Percentiles rank a stretch among this genome's conserved stretches.
Conservation (phyloP, 768 basidiomycete species). For the Leccinum ochraceum region DNA sequence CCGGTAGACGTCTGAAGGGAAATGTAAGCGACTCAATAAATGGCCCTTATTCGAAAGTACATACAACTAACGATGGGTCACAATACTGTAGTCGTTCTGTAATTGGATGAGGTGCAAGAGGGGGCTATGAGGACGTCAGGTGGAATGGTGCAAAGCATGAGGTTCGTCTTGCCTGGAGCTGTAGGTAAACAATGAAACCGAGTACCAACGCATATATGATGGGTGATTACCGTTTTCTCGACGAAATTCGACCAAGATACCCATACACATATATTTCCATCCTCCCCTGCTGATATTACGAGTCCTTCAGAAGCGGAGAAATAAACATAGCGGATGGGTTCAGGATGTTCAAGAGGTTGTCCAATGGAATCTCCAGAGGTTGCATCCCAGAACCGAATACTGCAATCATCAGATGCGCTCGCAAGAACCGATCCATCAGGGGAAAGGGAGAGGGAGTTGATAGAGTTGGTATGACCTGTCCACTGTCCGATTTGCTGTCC, state of each 20-base stretch:
- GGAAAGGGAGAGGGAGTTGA: not conserved
- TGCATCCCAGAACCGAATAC: not conserved
- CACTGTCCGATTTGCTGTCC: not conserved
- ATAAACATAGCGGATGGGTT: fast-evolving
- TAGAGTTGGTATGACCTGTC: not conserved
- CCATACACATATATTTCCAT: not conserved
- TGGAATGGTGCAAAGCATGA: too few relatives aligned
- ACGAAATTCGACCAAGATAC: not conserved
- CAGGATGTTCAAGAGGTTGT: not conserved
- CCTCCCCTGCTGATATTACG: not conserved
- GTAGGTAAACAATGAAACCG: too few relatives aligned
- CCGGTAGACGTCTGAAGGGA: too few relatives aligned
- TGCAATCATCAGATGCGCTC: not conserved
- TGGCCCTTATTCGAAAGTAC: too few relatives aligned
- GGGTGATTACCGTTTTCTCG: too few relatives aligned
- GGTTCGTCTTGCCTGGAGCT: too few relatives aligned
- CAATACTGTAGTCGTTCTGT: too few relatives aligned
- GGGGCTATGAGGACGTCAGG: too few relatives aligned
- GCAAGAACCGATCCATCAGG: not conserved
- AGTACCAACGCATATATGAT: too few relatives aligned
- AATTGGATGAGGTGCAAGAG: too few relatives aligned
- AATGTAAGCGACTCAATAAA: too few relatives aligned
- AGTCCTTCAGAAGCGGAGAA: not conserved
- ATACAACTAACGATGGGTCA: too few relatives aligned
- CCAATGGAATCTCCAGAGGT: not conserved